Base-by-base conservation (phyloP, 1,139 yeast genomes). In the Taiozyma sp. region DNA sequence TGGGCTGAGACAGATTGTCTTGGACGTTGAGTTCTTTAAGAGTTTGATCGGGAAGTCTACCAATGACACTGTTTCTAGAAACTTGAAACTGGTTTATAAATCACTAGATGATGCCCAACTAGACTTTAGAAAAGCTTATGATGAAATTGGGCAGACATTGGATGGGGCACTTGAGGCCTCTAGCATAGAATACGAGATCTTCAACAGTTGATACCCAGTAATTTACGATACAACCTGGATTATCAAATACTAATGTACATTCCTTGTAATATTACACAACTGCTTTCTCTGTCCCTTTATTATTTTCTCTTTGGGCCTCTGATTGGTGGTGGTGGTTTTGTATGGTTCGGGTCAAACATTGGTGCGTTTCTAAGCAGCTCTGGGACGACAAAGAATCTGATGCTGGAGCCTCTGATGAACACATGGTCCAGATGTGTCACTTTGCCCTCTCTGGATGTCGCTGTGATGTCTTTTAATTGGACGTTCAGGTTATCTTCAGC, bases 281-380 rank as follows among this genome's bases (percentile, higher is more conserved):
- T 16, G 2, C 4, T 24, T 3, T 24, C 27, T 24, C 27, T 24
- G 5, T 24, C 2, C 8, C 27, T 24, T 24, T 24, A 4, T 30
- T 27, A 70, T 59, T 66, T 70, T 61, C 72, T 72, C 54, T 66
- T 70, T 44, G 87, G 87, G 0, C 87, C 87, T 63, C 89, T 76
- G 29, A 84, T 80, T 12, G 90, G 89, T 14, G 90, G 88, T 53
- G 81, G 78, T 7, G 88, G 89, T 64, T 80, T 83, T 39, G 79
- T 80, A 30, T 81, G 80, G n/a, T 80, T 81, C 53, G 78, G 81
- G 73, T 86, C 81, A 62, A 88, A 85, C 82, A 90, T 80, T 4
- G 97, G 97, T 0, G 97, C 96, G 65, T 88, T 82, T 63, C 81
- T 78, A 53, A 93, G 77, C 70, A 91, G 85, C 54, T 93, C 98